Base-by-base conservation (phyloP, 1,284 basidiomycete genomes). In the Ganoderma multipileum region DNA sequence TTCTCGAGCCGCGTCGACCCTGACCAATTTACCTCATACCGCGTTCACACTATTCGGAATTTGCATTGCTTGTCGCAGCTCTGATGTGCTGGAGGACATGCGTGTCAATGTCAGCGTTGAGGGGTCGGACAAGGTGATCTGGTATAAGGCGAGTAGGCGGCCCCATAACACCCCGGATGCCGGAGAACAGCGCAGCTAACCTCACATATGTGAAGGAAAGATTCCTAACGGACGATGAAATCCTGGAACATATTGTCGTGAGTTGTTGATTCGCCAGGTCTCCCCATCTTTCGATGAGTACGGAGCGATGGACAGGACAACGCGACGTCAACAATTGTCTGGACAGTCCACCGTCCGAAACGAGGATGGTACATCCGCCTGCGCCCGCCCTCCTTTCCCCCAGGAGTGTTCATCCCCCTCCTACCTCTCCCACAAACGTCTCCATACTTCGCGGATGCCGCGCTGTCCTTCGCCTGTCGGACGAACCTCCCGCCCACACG, bases 321-420 rank as follows among this genome's bases (percentile, higher is more conserved):
- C 60, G 83, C 87, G 38, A 89, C 86, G 3, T 87, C 85, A 26
- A 85, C 84, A 0, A 78, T 92, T 7, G 84, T 86, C 66, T 94
- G 92, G 92, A 87, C 86, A 26, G 87, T 93, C 33, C 92, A 93
- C 75, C 86, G 89, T 9, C 92, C 92, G 2, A 86, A 88, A 71
- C 86, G 90, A 42, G 92, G 92, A 30, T 94, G 92, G 92, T 94
- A 94, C 77, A 88, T 94, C 70, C 89, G 90, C 61, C 80, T 94
- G 26, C 85, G 90, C 26, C 82, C 91, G 0, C 91, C 92, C 0
- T 76, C 82, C 7, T 92, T 91, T 70, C 89, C 89, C 1, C 86
- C 86, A 20, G 88, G 87, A 5, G 83, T 87, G 20, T 91, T 86
- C 75, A 92, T 94, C 50, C 84, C 89, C 1, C 79, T 94, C 23